A percentile compares a stretch with the other conserved stretches of the same genome.
Conservation (phyloP, 2,329 filamentous ascomycete species). For the Ophiostoma himal-ulmi region DNA sequence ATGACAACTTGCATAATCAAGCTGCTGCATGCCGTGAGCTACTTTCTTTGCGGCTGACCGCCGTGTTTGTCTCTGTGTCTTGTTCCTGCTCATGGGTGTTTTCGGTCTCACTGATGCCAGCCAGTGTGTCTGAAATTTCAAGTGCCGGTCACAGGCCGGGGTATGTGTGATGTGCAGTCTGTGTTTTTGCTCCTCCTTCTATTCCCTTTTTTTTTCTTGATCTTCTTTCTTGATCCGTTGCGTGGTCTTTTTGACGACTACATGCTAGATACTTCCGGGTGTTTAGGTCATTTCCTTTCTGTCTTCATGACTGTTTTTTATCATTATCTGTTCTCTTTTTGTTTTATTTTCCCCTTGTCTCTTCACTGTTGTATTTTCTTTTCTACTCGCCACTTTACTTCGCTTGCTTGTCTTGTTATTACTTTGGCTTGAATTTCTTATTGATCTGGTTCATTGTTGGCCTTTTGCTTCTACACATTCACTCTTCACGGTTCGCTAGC, state of each 20-base stretch:
- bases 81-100: background rate
- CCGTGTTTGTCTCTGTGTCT: background rate
- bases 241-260: background rate
- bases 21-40: background rate
- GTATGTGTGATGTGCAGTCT: background rate
- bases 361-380: conserved; percentile 4
- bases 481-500: background rate
- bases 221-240: background rate
- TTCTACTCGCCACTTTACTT: background rate
- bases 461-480: background rate
- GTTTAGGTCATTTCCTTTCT: background rate
- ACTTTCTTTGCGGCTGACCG: conserved; percentile 14
- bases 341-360: background rate
- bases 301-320: background rate
- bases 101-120: background rate
- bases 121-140: conserved; percentile 17
- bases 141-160: conserved; percentile 22
- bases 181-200: too few relatives aligned
- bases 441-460: background rate
- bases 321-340: background rate
- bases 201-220: too few relatives aligned
- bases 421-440: background rate
- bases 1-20: conserved; percentile 1
- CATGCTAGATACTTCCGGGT: background rate
- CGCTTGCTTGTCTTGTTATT: background rate